Evolutionary conservation across 495 filamentous ascomycete genomes (phyloP).

Genomic region (Talaromyces nanjingensis): DNA sequence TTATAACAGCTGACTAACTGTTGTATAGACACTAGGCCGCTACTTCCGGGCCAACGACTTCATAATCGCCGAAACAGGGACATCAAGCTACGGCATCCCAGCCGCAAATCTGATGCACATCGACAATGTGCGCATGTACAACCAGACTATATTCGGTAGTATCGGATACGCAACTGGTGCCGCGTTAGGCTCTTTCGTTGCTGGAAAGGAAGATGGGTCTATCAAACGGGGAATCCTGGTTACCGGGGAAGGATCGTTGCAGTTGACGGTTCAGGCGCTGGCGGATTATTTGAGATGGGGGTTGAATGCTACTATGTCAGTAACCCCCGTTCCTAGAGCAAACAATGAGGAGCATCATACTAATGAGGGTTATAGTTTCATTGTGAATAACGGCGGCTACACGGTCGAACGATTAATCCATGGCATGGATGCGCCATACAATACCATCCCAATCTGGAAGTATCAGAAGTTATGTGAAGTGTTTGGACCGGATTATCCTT

Average conservation of each 20-base stretch:
- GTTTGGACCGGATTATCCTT: not conserved
- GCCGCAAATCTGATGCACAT: conserved; percentile 22
- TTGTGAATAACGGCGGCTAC: conserved; percentile 46
- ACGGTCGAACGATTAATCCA: conserved; percentile 46
- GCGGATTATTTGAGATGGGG: conserved; percentile 65
- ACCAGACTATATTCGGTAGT: conserved; percentile 41
- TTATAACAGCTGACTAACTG: not conserved
- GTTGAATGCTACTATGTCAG: too few relatives aligned
- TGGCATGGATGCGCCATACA: conserved; percentile 39
- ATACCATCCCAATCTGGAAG: conserved; percentile 29
- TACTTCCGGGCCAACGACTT: conserved; percentile 30
- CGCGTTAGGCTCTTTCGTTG: conserved; percentile 41
- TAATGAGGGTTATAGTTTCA: conserved; percentile 19
- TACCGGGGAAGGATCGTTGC: conserved; percentile 76
- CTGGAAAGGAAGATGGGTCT: conserved; percentile 19
- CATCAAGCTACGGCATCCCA: conserved; percentile 26
- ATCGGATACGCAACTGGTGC: conserved; percentile 41
- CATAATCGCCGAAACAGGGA: conserved; percentile 36
- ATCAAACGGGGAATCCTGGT: conserved; percentile 52
- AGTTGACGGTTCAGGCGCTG: conserved; percentile 73
- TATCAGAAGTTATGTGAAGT: not conserved
- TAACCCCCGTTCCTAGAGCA: conserved; percentile 39
- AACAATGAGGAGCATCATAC: conserved; percentile 41
- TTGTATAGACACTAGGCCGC: conserved; percentile 16
- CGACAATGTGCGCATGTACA: conserved; percentile 18